Conservation (phyloP, 805 yeast genomes). For the Pachysolen tannophilus region DNA sequence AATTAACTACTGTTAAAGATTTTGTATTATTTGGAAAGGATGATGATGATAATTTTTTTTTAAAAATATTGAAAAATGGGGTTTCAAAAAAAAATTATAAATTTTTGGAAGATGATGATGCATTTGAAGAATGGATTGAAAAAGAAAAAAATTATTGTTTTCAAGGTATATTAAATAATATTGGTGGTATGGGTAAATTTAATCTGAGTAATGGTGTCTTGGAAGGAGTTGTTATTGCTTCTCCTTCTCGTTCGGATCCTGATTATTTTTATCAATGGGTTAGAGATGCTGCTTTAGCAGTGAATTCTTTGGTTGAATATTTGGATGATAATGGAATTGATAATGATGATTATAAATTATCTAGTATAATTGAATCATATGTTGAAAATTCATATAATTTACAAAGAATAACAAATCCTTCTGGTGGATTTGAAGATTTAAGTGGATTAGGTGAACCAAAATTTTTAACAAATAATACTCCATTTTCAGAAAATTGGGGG, state of each 20-base stretch:
- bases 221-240: conserved; percentile 74
- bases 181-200: conserved; percentile 37
- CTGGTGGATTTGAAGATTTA: conserved; percentile 50
- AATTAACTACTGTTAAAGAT: too few species aligned
- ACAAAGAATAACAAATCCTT: conserved; percentile 61
- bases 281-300: conserved; percentile 81
- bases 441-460: conserved; percentile 87
- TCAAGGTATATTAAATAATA: conserved; percentile 40
- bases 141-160: conserved; percentile 35
- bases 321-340: conserved; percentile 33
- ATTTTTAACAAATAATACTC: conserved; percentile 55
- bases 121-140: conserved; percentile 41
- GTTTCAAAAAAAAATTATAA: too few species aligned
- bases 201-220: conserved; percentile 31
- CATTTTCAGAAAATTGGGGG: conserved; percentile 75
- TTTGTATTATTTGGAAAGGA: too few species aligned
- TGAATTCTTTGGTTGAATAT: conserved; percentile 52
- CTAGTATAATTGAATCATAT: conserved; percentile 43
- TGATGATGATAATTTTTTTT: too few species aligned
- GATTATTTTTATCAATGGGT: conserved; percentile 88
- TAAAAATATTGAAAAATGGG: too few species aligned
- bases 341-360: conserved; percentile 14
- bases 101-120: too few species aligned
- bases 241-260: conserved; percentile 66
- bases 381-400: conserved; percentile 47